Evolutionary conservation across 2,329 filamentous ascomycete genomes (phyloP).

Genomic region (Talaromyces atroroseus): DNA sequence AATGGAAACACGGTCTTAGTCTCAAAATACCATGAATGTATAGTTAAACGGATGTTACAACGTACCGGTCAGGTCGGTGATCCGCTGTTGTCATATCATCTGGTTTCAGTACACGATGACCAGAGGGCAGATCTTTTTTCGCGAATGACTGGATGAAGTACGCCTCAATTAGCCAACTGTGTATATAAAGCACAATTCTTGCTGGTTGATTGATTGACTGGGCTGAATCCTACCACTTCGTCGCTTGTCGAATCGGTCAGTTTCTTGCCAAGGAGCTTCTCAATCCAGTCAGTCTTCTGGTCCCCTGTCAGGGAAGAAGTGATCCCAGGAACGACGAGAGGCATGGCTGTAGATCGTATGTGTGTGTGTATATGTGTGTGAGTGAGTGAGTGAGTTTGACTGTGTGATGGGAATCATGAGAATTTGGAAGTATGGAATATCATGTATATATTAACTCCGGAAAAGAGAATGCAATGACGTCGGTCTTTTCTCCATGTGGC

Average conservation of each 20-base stretch:
- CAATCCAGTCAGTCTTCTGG: conserved; percentile 38
- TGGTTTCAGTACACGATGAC: conserved; percentile 40
- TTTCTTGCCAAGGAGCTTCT: conserved; percentile 44
- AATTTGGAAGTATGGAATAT: too few species aligned
- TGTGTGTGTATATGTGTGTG: neutral
- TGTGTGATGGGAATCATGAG: neutral
- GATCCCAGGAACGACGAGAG: conserved; percentile 44
- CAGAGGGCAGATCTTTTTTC: conserved; percentile 41
- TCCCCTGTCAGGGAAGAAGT: conserved; percentile 25
- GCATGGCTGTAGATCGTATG: conserved; percentile 29
- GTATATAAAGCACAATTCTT: neutral
- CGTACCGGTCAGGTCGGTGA: conserved; percentile 38
- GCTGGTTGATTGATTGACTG: neutral
- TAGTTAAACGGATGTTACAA: neutral
- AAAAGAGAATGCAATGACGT: conserved; percentile 8
- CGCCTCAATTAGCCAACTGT: neutral
- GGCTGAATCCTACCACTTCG: conserved; percentile 25
- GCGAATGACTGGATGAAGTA: conserved; percentile 34
- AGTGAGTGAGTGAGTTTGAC: neutral
- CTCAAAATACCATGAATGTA: neutral
- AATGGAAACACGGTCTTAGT: neutral
- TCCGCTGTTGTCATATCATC: conserved; percentile 38
- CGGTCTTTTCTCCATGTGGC: neutral
- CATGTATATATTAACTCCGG: too few species aligned
- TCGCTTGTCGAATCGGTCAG: conserved; percentile 34